A percentile compares a stretch with the other conserved stretches of the same genome.
Evolutionary conservation across 1,284 basidiomycete genomes (phyloP).

Genomic region (Marasmius fiardii): DNA sequence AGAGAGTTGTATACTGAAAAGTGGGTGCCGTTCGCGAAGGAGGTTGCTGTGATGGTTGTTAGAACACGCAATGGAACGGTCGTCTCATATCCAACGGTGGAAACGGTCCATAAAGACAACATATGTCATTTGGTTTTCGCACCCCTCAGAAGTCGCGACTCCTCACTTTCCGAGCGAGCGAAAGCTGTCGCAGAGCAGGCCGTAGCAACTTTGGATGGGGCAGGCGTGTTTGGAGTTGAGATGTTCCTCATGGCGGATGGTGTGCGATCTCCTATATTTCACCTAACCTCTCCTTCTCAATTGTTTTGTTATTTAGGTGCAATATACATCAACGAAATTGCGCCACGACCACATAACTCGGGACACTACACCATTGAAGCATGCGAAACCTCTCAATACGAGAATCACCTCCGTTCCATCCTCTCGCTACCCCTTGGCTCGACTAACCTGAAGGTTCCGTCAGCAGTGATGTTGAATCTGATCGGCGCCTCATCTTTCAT

Average conservation of each 20-base stretch:
- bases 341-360: slow-evolving; percentile 98
- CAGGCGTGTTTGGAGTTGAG: slow-evolving; percentile 97
- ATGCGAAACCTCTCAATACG: slow-evolving; percentile 94
- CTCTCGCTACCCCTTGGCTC: slow-evolving; percentile 88
- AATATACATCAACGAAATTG: slow-evolving; percentile 94
- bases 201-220: slow-evolving; percentile 79
- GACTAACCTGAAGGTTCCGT: slow-evolving; percentile 84
- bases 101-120: slow-evolving; percentile 94
- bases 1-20: slow-evolving; percentile 89
- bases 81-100: slow-evolving; percentile 87
- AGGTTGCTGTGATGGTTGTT: slow-evolving; percentile 98
- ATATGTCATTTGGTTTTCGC: slow-evolving; percentile 94
- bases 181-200: slow-evolving; percentile 81
- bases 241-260: slow-evolving; percentile 94
- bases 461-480: slow-evolving; percentile 93
- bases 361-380: slow-evolving; percentile 99
- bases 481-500: slow-evolving; percentile 76
- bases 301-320: slow-evolving; percentile 44
- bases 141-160: slow-evolving; percentile 66
- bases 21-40: slow-evolving; percentile 88
- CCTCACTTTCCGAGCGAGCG: slow-evolving; percentile 60
- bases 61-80: slow-evolving; percentile 76
- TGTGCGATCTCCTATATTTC: slow-evolving; percentile 21
- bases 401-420: slow-evolving; percentile 97
- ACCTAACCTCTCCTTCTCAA: neutral